Base-by-base conservation (phyloP, 2,329 filamentous ascomycete genomes). In the Dactylellina haptotyla region DNA sequence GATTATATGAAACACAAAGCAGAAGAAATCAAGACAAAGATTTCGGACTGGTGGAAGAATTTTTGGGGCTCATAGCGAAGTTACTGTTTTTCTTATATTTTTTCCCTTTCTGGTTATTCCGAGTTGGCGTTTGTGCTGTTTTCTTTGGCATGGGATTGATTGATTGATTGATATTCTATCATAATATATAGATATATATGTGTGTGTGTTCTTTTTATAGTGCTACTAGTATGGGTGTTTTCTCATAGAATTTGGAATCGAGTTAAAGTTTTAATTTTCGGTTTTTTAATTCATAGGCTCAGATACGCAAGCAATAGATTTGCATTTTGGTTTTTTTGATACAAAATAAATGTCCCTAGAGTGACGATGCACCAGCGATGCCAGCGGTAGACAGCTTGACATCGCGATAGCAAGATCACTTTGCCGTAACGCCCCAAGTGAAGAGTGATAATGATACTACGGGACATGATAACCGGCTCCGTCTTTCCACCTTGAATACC, bases 21-120 rank as follows among this genome's bases (percentile, higher is more conserved):
- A 1, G 51, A 77, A n/a, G 69, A 75, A 9, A 28, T 78, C 39
- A 78, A 75, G 57, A 65, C 72, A 2, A 75, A 73, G 34, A 62
- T 78, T 39, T 67, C 77, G 39, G 73, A 77, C n/a, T 77, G 76
- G 76, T 76, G 75, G 76, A 72, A 65, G 10, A 75, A 75, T 14
- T 70, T 77, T 46, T 77, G 74, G 74, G 72, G 54, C 34, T 69
- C 75, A 39, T 74, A 69, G 37, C 20, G 41, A 23, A 25, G 46
- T 61, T 41, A 48, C 12, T 26, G 9, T 53, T 16, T 58, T 57
- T 53, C 32, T 67, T 37, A 25, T 9, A 54, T 48, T 53, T 30
- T 50, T 66, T 39, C n/a, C n/a, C n/a, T n/a, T n/a, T n/a, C n/a
- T 18, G 3, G 41, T 45, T 34, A 3, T 65, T 48, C 37, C 1